Conservation (phyloP, 1,284 basidiomycete species). For the Pseudozyma thailandica region DNA sequence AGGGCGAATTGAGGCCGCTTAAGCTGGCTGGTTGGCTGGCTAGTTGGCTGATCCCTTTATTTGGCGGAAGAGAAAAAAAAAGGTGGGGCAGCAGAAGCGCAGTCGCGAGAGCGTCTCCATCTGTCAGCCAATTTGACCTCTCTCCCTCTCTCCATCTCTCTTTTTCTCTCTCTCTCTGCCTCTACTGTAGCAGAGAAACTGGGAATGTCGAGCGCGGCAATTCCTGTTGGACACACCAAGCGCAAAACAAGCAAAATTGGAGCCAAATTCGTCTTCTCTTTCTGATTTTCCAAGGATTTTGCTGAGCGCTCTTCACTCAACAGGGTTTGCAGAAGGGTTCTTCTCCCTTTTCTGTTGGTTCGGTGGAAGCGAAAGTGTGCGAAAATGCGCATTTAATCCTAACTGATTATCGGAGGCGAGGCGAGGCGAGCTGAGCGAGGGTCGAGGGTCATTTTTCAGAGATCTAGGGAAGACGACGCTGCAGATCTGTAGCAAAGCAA, state of each 20-base stretch:
- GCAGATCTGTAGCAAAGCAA: too few relatives aligned
- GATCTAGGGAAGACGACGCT: too few relatives aligned
- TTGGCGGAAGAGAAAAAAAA: neutral
- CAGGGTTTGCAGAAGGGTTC: neutral
- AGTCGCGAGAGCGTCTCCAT: neutral
- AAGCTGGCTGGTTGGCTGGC: neutral
- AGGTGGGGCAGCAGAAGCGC: neutral
- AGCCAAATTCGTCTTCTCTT: neutral
- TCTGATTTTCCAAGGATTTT: neutral
- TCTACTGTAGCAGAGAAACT: too few relatives aligned
- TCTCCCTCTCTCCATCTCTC: neutral
- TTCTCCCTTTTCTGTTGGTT: neutral
- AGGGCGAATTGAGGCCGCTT: too few relatives aligned
- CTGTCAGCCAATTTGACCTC: constrained; percentile 7
- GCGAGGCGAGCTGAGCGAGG: too few relatives aligned
- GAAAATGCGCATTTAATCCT: too few relatives aligned
- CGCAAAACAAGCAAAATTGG: neutral
- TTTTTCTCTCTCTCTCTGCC: neutral
- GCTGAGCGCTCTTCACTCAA: too few relatives aligned
- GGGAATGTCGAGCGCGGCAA: neutral
- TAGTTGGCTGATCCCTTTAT: neutral
- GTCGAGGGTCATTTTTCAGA: constrained; percentile 1
- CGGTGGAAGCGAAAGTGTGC: too few relatives aligned
- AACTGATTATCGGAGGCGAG: too few relatives aligned
- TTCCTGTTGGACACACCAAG: neutral